Conservation (phyloP, 163 green algal genomes). For the Chloromonas sp. region DNA sequence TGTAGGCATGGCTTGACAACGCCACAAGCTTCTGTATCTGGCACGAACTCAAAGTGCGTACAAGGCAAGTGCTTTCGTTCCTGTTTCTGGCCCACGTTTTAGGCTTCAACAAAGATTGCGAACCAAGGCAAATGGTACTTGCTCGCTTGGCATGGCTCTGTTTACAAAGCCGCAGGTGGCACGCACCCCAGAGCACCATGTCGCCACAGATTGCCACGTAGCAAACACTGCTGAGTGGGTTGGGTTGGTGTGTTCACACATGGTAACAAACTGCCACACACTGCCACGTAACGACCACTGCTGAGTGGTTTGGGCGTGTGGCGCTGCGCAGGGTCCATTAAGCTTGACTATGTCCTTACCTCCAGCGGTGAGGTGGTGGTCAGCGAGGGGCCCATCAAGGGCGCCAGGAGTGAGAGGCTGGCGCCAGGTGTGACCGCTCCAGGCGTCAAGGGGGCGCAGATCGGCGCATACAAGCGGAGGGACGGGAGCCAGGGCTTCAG, state of each 20-base stretch:
- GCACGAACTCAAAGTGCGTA: neutral
- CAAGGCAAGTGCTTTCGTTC: no score
- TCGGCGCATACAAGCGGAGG: slow-evolving; percentile 19
- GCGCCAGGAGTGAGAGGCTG: neutral
- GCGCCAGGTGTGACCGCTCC: neutral
- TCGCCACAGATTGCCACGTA: no score
- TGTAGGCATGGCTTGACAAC: neutral
- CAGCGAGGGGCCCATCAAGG: slow-evolving; percentile 2
- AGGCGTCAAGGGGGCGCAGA: neutral
- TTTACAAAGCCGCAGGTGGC: no score
- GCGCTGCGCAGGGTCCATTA: slow-evolving; percentile 14
- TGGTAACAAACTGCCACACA: neutral
- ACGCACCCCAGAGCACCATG: no score
- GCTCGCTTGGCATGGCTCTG: no score
- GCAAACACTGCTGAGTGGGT: no score
- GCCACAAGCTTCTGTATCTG: neutral
- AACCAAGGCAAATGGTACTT: no score
- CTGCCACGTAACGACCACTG: neutral
- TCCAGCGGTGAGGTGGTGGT: slow-evolving; percentile 8
- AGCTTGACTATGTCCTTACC: slow-evolving; percentile 10
- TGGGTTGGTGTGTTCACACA: neutral
- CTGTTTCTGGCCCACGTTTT: no score
- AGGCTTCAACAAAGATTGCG: no score
- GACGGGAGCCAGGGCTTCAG: slow-evolving; percentile 21
- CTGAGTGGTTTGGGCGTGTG: neutral